Evolutionary conservation across 129 eudicot species (phyloP), one percentile per base, ranked within the genome.

Genomic region (Flaveria bidentis): DNA sequence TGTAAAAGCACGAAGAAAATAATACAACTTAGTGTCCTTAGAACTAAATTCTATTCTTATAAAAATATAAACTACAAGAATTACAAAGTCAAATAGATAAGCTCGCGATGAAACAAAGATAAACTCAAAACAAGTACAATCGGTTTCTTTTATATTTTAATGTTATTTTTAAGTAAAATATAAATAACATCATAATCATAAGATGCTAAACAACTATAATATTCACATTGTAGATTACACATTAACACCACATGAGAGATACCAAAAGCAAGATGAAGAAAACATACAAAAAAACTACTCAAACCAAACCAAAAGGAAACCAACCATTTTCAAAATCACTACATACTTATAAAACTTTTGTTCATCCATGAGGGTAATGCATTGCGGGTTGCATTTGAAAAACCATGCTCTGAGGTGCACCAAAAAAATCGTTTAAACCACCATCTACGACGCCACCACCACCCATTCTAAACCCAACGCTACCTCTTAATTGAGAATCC

Each of bases 231-330:
- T 61, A 61, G 44, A 61, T 25, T 8, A 61, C 67, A 11, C 64
- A 17, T 55, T 56, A 56, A 56, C 62, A 56, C 15, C 41, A 61
- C 10, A 61, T 13, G 42, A 61, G 36, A 61, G 4, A 61, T 61
- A 28, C 41, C 44, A 61, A 61, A 61, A 61, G 14, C 20, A 61
- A 6, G 20, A 28, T 25, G 18, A 61, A 61, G 13, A 61, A 36
- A 28, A 61, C 67, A 61, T 61, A 61, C 42, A 61, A 61, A 14
- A 23, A 60, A 26, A 26, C 67, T 61, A 61, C 67, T 28, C 42
- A 28, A 61, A 28, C 28, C 67, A 61, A 61, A 61, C 67, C 67
- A 61, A 61, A 57, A 12, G 28, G 42, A 61, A 61, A 28, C 14
- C 67, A 26, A 26, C 18, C 42, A 61, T 26, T 12, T 61, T 28